Conservation (phyloP, 768 basidiomycete genomes). For the Jaapia argillacea region DNA sequence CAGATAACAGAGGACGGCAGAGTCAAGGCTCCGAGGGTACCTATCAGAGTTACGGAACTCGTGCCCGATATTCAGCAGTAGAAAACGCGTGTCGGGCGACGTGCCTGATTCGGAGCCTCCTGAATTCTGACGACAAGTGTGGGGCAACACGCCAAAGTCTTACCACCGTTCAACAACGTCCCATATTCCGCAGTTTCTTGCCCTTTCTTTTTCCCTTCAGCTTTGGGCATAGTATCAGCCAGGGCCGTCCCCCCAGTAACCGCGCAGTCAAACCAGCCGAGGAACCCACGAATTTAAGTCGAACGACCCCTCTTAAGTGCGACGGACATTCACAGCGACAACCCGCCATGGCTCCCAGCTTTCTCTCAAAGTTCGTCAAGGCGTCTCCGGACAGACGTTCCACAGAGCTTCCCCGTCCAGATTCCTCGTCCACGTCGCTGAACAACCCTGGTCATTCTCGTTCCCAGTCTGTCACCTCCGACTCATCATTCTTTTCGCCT, state of each 20-base stretch:
- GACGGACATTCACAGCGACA: too few relatives aligned
- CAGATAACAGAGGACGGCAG: too few relatives aligned
- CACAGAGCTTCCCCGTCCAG: constrained; percentile 12
- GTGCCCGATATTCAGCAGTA: too few relatives aligned
- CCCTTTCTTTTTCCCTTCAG: neutral
- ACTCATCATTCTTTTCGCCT: neutral
- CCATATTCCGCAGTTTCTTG: too few relatives aligned
- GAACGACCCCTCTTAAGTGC: neutral
- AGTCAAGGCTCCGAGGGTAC: too few relatives aligned
- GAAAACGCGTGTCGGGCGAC: too few relatives aligned
- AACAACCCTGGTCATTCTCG: constrained; percentile 20
- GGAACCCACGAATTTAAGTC: neutral
- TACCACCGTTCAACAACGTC: too few relatives aligned
- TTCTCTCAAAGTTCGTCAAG: constrained; percentile 29
- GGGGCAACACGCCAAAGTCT: too few relatives aligned
- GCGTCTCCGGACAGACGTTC: constrained; percentile 15
- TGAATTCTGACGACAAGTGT: too few relatives aligned
- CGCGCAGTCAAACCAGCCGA: neutral
- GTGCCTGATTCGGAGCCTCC: too few relatives aligned
- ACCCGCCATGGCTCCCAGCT: constrained; percentile 30
- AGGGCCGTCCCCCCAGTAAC: neutral
- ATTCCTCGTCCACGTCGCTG: too few relatives aligned
- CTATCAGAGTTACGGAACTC: too few relatives aligned
- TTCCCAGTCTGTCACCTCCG: neutral
- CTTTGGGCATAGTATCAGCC: neutral